phyloP scores from a whole-genome alignment of 2,329 filamentous ascomycete species.

The Claviceps paspali region DNA sequence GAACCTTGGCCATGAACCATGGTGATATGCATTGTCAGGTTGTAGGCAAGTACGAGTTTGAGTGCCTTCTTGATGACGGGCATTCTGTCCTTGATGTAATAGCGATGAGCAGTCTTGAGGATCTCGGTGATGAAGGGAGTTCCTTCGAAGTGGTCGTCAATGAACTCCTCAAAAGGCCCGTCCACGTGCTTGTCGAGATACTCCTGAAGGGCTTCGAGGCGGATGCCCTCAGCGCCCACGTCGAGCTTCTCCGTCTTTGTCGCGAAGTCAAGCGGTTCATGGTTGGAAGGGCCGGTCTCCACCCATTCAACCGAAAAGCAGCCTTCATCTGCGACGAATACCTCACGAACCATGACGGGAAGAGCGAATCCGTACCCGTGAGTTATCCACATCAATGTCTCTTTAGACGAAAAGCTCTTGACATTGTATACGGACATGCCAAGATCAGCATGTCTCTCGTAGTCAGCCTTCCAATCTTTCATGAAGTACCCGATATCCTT shows the following conservation, averaged over 20 bases:
- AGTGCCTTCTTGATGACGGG: slow-evolving; percentile 88
- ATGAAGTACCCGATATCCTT: slow-evolving; percentile 98
- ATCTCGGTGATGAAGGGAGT: slow-evolving; percentile 93
- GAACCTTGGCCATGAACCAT: slow-evolving; percentile 81
- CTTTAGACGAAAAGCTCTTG: slow-evolving; percentile 61
- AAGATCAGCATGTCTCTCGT: slow-evolving; percentile 74
- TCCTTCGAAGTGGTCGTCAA: slow-evolving; percentile 91
- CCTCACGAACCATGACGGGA: slow-evolving; percentile 84
- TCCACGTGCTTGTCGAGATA: slow-evolving; percentile 95
- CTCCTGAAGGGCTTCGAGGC: slow-evolving; percentile 63
- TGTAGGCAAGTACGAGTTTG: slow-evolving; percentile 91
- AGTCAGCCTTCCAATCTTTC: slow-evolving; percentile 98
- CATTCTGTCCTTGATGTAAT: slow-evolving; percentile 75
- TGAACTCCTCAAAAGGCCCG: slow-evolving; percentile 78
- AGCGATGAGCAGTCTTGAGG: slow-evolving; percentile 88
- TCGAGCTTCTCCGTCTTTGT: slow-evolving; percentile 79
- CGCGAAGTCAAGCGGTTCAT: slow-evolving; percentile 67
- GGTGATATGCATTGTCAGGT: slow-evolving; percentile 85
- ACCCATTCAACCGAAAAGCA: slow-evolving; percentile 93
- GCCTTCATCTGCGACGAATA: slow-evolving; percentile 80
- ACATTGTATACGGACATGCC: slow-evolving; percentile 90
- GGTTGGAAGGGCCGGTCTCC: slow-evolving; percentile 53
- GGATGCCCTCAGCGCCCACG: slow-evolving; percentile 78
- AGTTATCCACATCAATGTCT: slow-evolving; percentile 74
- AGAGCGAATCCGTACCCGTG: slow-evolving; percentile 91